Base-by-base conservation (phyloP, 2,329 filamentous ascomycete genomes). In the Verticillium dahliae region DNA sequence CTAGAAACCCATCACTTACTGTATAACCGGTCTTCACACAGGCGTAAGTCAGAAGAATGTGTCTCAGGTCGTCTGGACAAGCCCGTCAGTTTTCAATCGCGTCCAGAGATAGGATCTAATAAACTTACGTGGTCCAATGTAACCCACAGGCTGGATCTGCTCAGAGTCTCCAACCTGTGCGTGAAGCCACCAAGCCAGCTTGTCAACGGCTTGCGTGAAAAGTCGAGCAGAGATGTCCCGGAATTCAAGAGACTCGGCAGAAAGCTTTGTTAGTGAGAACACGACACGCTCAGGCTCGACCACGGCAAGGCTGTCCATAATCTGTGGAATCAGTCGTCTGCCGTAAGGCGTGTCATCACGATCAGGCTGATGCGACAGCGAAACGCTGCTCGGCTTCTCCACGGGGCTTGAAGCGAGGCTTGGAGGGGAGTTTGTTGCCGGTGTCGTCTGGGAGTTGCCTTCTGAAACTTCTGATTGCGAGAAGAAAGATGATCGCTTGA, bases 101-200 rank as follows among this genome's bases (percentile, higher is more conserved):
- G 27, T 39, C 13, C n/a, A 22, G 4, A 27, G 6, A 1, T 33
- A 14, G 7, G 4, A 41, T 6, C 10, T 14, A 35, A 10, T 1
- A 7, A 39, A 69, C 72, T 68, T 67, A 73, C 72, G 72, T 11
- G 72, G 72, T 55, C 72, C 72, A 31, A 73, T 72, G 45, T 74
- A 74, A 0, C 69, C 71, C 5, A 72, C 45, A 0, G 69, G 60
- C 33, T 67, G 62, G 3, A 71, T 65, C 2, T 57, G 59, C 10
- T 59, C 54, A 7, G 61, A 50, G 37, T 62, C 61, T 4, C 68
- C 66, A 27, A 68, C 62, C n/a, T 69, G 55, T 13, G 62, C 54
- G 7, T 61, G 65, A 22, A 74, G 62, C 68, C 69, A 69, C 72
- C 72, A 73, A 13, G 71, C 71, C 0, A 67, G 69, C 58, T 71